Base-by-base conservation (phyloP, 1,284 basidiomycete genomes). In the Pseudozyma hubeiensis region DNA sequence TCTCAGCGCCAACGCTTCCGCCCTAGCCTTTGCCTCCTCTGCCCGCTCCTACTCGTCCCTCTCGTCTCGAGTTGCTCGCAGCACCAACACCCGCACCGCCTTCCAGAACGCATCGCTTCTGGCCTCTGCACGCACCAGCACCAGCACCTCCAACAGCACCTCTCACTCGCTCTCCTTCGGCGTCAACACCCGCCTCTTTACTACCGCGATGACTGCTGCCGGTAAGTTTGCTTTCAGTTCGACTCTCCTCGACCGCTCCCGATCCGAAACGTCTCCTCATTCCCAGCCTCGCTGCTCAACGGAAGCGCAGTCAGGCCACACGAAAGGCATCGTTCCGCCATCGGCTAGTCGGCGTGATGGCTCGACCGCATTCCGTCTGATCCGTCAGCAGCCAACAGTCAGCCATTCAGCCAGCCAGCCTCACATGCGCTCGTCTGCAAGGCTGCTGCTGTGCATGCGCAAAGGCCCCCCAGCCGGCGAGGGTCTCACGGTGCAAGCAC, bases 21-120 rank as follows among this genome's bases (percentile, higher is more conserved):
- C 60, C 54, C 62, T 63, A 58, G 59, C 58, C 47, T 50, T 71
- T 44, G 16, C 55, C 39, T 51, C 59, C 40, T 59, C 64, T 35
- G 34, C 48, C 19, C 61, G 66, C 55, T 64, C 64, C 35, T 72
- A 62, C 69, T 66, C 59, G 64, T 49, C 64, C 10, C 24, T 62
- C 29, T 56, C 69, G 16, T 53, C 69, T 55, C 61, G 54, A 59
- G 57, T 64, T 49, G 66, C 67, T 57, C 67, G 67, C 54, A 62
- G n/a, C 58, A 16, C 40, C 56, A 47, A 52, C 54, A 50, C 65
- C 17, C 58, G 65, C 54, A 19, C 47, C 19, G n/a, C 14, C 33
- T 40, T 50, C 24, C 50, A 58, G 39, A 65, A 46, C 53, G 55
- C 48, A 13, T 54, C 55, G 10, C 47, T 54, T 29, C 44, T 64